Percentiles rank a stretch among this genome's conserved stretches.
These are phyloP conservation scores for Daldinia caldariorum DNA, from an alignment of 495 filamentous ascomycete genomes.

Conservation along the genomic window DNA sequence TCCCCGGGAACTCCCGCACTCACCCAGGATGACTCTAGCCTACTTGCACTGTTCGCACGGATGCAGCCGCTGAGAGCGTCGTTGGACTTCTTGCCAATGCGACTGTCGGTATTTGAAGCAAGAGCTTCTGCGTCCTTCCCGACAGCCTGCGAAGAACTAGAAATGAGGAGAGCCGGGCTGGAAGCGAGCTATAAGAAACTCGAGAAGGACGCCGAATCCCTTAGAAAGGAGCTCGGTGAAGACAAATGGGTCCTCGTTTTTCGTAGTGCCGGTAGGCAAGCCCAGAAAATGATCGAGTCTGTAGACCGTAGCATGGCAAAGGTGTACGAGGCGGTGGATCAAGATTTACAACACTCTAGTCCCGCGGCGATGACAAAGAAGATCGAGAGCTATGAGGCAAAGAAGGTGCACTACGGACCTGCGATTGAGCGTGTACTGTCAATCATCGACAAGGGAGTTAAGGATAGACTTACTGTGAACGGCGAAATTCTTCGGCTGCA, in stretches of 20 bases:
- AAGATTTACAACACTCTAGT: conserved; percentile 74
- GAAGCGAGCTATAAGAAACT: conserved; percentile 84
- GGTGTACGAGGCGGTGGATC: conserved; percentile 81
- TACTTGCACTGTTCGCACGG: conserved; percentile 88
- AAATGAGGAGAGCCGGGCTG: conserved; percentile 71
- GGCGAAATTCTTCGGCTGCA: conserved; percentile 90
- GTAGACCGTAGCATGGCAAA: conserved; percentile 85
- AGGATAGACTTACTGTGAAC: conserved; percentile 90
- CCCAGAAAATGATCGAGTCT: conserved; percentile 92
- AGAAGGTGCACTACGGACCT: conserved; percentile 93
- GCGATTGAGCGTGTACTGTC: conserved; percentile 89
- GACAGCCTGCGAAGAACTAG: conserved; percentile 88
- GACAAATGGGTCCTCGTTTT: conserved; percentile 97
- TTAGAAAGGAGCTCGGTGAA: conserved; percentile 89
- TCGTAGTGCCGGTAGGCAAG: conserved; percentile 89
- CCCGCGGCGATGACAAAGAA: conserved; percentile 74
- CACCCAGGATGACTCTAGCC: conserved; percentile 78
- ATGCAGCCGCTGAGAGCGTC: conserved; percentile 95
- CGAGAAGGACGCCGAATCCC: conserved; percentile 83
- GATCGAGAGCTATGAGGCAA: conserved; percentile 92
- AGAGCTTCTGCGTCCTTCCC: conserved; percentile 82
- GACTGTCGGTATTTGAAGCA: conserved; percentile 81
- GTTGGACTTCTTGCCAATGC: conserved; percentile 96
- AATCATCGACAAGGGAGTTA: conserved; percentile 92
- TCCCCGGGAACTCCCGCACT: conserved; percentile 67